Percentiles rank a stretch among this genome's conserved stretches.
Evolutionary conservation across 1,284 basidiomycete genomes (phyloP).

Genomic region (Gymnopus androsaceus): DNA sequence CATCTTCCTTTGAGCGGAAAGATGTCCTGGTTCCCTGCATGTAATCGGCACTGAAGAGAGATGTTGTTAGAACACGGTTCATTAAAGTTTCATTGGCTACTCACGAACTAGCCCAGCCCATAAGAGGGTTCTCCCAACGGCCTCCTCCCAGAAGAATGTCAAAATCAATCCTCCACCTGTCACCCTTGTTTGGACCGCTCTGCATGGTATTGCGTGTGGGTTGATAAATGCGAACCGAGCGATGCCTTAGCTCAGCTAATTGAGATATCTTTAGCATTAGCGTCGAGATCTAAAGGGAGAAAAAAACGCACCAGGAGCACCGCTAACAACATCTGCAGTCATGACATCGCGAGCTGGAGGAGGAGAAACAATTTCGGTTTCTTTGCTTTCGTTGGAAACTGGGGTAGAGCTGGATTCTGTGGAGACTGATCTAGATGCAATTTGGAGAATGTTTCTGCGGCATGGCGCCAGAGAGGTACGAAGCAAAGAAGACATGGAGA

Average conservation of each 20-base stretch:
- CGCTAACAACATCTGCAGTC: constrained; percentile 76
- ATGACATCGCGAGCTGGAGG: constrained; percentile 57
- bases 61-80: not conserved
- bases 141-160: constrained; percentile 88
- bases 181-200: constrained; percentile 84
- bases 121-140: constrained; percentile 98
- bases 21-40: constrained; percentile 91
- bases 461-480: constrained; percentile 26
- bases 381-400: constrained; percentile 16
- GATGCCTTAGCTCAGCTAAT: constrained; percentile 81
- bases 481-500: too few species aligned
- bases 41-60: constrained; percentile 82
- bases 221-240: constrained; percentile 90
- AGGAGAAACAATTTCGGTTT: constrained; percentile 36
- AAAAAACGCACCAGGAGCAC: constrained; percentile 66
- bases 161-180: constrained; percentile 94
- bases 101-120: constrained; percentile 95
- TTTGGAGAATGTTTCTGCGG: constrained; percentile 19
- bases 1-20: constrained; percentile 91
- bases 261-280: not conserved
- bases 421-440: constrained; percentile 20
- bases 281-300: too few species aligned
- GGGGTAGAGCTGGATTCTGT: constrained; percentile 26
- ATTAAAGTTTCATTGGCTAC: constrained; percentile 32
- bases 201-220: constrained; percentile 96